phyloP scores from a whole-genome alignment of 2,329 filamentous ascomycete species.

The Penicillium sp. region DNA sequence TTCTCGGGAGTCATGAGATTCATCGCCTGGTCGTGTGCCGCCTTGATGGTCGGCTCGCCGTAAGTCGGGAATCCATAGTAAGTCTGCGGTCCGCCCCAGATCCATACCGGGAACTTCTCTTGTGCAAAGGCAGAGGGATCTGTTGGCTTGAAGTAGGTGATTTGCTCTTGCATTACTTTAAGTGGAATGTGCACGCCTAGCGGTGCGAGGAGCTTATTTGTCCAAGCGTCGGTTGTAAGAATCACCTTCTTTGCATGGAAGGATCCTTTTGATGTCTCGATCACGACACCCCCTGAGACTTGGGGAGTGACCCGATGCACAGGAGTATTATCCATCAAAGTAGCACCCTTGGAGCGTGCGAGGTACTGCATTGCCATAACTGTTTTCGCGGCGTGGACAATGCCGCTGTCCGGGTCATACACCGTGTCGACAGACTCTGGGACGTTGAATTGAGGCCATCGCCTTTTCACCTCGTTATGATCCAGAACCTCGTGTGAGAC shows the following conservation, averaged over 20 bases:
- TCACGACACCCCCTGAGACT: constrained; percentile 10
- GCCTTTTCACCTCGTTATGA: constrained; percentile 20
- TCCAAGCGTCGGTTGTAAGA: constrained; percentile 28
- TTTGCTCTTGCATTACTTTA: constrained; percentile 27
- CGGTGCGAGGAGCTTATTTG: constrained; percentile 24
- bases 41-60: constrained; percentile 31
- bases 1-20: constrained; percentile 28
- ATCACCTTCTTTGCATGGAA: constrained; percentile 23
- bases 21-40: constrained; percentile 20
- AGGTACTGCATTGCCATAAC: constrained; percentile 23
- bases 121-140: constrained; percentile 13
- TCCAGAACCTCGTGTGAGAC: constrained; percentile 27
- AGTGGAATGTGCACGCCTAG: constrained; percentile 24
- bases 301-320: constrained; percentile 21
- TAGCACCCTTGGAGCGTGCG: constrained; percentile 23
- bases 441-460: constrained; percentile 28
- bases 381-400: constrained; percentile 25
- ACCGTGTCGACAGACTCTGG: constrained; percentile 22
- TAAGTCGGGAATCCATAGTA: constrained; percentile 29
- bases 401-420: constrained; percentile 27
- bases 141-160: constrained; percentile 29
- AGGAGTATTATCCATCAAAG: constrained; percentile 22
- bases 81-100: constrained; percentile 20
- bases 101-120: constrained; percentile 26
- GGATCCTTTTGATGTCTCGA: constrained; percentile 23